Base-by-base conservation (phyloP, 2,329 filamentous ascomycete species). In the Xylaria sp. region DNA sequence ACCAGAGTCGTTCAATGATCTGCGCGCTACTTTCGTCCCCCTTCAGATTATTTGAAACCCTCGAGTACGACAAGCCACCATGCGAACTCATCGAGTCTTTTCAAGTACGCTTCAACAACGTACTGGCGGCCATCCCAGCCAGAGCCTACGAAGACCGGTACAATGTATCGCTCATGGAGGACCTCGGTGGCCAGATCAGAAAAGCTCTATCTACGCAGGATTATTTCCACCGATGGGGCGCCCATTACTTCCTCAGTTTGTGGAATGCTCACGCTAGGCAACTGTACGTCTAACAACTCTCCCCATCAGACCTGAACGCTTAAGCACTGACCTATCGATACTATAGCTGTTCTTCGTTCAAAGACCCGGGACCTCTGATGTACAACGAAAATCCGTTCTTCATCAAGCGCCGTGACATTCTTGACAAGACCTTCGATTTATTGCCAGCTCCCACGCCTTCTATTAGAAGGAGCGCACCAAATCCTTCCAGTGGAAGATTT, bases 331-430 rank as follows among this genome's bases (percentile, higher is more conserved):
- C 59, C 10, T 54, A 57, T 38, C 17, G 2, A 54, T 53, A 42
- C n/a, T 5, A 23, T 36, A 77, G 74, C 10, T 89, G 88, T 79
- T 89, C 88, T 74, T 86, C 85, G 0, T 90, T 89, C 83, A 89
- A 89, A 73, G 88, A 90, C 67, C 79, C 84, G 0, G 88, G 88
- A 0, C 86, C 88, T 4, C 81, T 87, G 6, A 80, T 83, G 69
- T 90, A 89, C 72, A 83, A 87, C 0, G 75, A 81, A 1, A 88
- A 85, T 60, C 81, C 83, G 0, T 79, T 89, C 3, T 90, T 90
- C 74, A 75, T 77, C 20, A 42, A 59, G n/a, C 89, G 85, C 73
- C 80, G 86, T 9, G 80, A 86, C 57, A 72, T 77, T 1, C 81
- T 90, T 0, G 84, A 88, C 65, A 72, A 72, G 0, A 83, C 83